A percentile compares a stretch with the other conserved stretches of the same genome.
phyloP scores from a whole-genome alignment of 768 basidiomycete genomes.

The Hebeloma cylindrosporum region DNA sequence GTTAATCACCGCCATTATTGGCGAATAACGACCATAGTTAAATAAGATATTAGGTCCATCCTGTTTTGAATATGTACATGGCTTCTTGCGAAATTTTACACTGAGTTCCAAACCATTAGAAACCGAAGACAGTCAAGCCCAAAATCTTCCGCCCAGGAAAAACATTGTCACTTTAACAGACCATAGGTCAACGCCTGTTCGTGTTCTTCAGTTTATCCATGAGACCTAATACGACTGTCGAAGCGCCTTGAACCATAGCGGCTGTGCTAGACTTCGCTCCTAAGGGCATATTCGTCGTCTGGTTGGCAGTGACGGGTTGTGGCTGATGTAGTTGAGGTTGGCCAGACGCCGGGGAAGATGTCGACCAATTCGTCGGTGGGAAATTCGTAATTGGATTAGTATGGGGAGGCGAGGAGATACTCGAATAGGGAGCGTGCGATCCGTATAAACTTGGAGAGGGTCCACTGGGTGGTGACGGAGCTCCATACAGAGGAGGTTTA shows the following conservation, averaged over 20 bases:
- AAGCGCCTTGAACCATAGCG: conserved; percentile 18
- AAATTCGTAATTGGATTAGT: conserved; percentile 6
- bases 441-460: conserved; percentile 11
- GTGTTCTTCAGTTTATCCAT: conserved; percentile 23
- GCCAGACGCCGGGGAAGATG: conserved; percentile 6
- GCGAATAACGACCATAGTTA: no score
- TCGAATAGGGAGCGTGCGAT: conserved; percentile 7
- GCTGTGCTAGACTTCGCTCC: conserved; percentile 13
- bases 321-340: conserved; percentile 14
- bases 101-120: no score
- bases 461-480: no score
- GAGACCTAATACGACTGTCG: conserved; percentile 24
- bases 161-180: no score
- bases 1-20: no score
- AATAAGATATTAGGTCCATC: no score
- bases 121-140: no score
- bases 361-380: conserved; percentile 8
- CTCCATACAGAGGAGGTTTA: conserved; percentile 1
- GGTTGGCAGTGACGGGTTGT: conserved; percentile 11
- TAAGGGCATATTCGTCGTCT: neutral
- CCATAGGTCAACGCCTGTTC: conserved; percentile 9
- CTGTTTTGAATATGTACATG: no score
- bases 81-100: no score
- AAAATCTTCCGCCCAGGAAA: no score
- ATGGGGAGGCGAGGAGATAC: neutral